Percentiles rank a stretch among this genome's conserved stretches.
Evolutionary conservation across 164 flowering plant species (phyloP).

Genomic region (Dillenia suffruticosa): DNA sequence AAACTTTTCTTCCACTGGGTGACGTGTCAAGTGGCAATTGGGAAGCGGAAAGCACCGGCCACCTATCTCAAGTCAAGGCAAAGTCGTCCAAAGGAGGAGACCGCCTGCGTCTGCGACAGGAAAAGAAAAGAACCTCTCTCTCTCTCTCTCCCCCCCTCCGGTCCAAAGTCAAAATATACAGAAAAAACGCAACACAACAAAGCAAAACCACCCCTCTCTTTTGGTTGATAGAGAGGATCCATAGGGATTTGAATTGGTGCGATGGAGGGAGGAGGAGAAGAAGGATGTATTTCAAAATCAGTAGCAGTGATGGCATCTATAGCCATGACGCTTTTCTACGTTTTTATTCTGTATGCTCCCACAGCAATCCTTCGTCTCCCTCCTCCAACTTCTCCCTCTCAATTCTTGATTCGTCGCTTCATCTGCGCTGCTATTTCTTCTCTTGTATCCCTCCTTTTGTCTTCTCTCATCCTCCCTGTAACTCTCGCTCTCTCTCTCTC

Average conservation of each 20-base stretch:
- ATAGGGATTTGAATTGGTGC: slow-evolving; percentile 7
- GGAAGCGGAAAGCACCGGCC: too few relatives aligned
- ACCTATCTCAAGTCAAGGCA: too few relatives aligned
- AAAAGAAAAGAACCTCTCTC: too few relatives aligned
- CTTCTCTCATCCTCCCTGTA: slow-evolving; percentile 65
- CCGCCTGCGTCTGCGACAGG: too few relatives aligned
- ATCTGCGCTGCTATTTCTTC: slow-evolving; percentile 68
- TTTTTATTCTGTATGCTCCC: slow-evolving; percentile 76
- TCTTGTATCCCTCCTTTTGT: slow-evolving; percentile 38
- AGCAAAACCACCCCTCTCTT: too few relatives aligned
- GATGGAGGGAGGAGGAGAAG: slow-evolving; percentile 14
- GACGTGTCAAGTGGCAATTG: too few relatives aligned
- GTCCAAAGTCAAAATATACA: too few relatives aligned
- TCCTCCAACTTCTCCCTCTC: slow-evolving; percentile 50
- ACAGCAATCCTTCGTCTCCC: slow-evolving; percentile 73
- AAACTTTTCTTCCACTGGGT: too few relatives aligned
- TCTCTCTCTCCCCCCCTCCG: too few relatives aligned
- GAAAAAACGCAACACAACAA: too few relatives aligned
- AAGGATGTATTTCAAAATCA: slow-evolving; percentile 30
- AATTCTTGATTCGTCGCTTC: slow-evolving; percentile 77
- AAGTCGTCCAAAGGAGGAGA: too few relatives aligned
- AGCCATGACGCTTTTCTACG: slow-evolving; percentile 68
- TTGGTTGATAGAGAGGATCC: not conserved
- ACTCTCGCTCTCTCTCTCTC: slow-evolving; percentile 2
- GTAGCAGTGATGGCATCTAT: slow-evolving; percentile 55